Percentiles rank a stretch among this genome's conserved stretches.
Conservation (phyloP, 2,329 filamentous ascomycete species). For the Botrytis medusae region DNA sequence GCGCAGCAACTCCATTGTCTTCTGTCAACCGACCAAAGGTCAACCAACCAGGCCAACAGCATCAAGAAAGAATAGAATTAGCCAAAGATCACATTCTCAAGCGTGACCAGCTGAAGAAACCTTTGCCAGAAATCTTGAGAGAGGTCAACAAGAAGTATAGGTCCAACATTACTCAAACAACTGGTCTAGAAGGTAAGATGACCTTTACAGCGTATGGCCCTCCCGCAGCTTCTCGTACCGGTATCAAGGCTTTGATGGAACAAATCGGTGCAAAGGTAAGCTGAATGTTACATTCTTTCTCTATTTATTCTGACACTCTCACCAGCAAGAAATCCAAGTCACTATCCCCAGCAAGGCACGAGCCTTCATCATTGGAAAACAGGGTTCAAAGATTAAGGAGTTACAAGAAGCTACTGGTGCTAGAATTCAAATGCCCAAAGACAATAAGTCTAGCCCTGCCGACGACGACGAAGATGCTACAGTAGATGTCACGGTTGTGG, state of each 20-base stretch:
- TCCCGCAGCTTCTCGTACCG: conserved; percentile 63
- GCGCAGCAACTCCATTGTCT: conserved; percentile 46
- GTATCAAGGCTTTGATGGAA: conserved; percentile 83
- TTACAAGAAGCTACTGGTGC: conserved; percentile 89
- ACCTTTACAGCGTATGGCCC: conserved; percentile 85
- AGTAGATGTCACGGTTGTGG: conserved; percentile 86
- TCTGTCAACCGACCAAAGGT: conserved; percentile 46
- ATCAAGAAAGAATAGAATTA: conserved; percentile 41
- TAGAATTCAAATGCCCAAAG: conserved; percentile 83
- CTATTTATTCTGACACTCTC: conserved; percentile 26
- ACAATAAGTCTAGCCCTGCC: conserved; percentile 56
- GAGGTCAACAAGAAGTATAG: conserved; percentile 92
- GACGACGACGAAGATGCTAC: conserved; percentile 79
- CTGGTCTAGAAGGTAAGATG: conserved; percentile 68
- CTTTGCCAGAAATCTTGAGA: conserved; percentile 79
- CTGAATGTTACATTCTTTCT: conserved; percentile 25
- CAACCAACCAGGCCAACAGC: conserved; percentile 63
- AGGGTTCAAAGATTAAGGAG: conserved; percentile 84
- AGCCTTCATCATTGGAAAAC: conserved; percentile 89
- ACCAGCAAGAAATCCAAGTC: conserved; percentile 67
- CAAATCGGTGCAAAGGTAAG: conserved; percentile 83
- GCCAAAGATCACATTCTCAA: conserved; percentile 71
- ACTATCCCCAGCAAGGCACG: conserved; percentile 80
- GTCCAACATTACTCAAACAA: conserved; percentile 76
- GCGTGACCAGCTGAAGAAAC: conserved; percentile 76